Percentiles rank a stretch among this genome's conserved stretches.
Conservation (phyloP, 1,284 basidiomycete species). For the Leccinum fuscescens region DNA sequence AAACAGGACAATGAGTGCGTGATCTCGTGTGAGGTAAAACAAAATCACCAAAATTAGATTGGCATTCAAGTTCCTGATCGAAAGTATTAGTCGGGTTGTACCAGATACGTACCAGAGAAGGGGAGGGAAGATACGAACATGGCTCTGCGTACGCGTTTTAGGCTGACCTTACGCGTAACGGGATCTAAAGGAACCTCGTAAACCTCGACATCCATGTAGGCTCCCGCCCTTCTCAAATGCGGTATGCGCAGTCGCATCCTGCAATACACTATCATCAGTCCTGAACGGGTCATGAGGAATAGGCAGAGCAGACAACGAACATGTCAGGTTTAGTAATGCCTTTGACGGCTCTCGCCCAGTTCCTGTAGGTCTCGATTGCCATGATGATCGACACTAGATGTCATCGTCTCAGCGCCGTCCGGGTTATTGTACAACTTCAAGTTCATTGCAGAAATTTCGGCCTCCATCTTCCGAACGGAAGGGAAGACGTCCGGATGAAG, state of each 20-base stretch:
- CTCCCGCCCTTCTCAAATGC: constrained; percentile 91
- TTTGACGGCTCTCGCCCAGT: too few species aligned
- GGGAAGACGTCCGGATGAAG: constrained; percentile 97
- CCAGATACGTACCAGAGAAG: neutral
- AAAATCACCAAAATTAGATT: constrained; percentile 75
- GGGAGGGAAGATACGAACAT: constrained; percentile 56
- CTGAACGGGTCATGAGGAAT: too few species aligned
- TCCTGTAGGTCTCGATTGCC: too few species aligned
- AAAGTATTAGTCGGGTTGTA: neutral
- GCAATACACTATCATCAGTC: too few species aligned
- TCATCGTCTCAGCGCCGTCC: constrained; percentile 86
- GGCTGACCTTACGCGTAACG: constrained; percentile 74
- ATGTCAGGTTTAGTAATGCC: too few species aligned
- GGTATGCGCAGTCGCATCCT: constrained; percentile 71
- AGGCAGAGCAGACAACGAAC: too few species aligned
- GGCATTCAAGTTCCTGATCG: constrained; percentile 50
- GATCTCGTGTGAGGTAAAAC: neutral
- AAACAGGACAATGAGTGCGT: too few species aligned
- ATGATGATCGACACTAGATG: constrained; percentile 37
- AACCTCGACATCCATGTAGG: constrained; percentile 91
- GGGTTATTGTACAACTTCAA: constrained; percentile 85
- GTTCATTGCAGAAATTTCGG: constrained; percentile 94
- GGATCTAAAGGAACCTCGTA: constrained; percentile 87
- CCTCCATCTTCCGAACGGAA: constrained; percentile 94
- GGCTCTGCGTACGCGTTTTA: constrained; percentile 73